Conservation (phyloP, 2,329 filamentous ascomycete species). For the Hypoxylon sp. region DNA sequence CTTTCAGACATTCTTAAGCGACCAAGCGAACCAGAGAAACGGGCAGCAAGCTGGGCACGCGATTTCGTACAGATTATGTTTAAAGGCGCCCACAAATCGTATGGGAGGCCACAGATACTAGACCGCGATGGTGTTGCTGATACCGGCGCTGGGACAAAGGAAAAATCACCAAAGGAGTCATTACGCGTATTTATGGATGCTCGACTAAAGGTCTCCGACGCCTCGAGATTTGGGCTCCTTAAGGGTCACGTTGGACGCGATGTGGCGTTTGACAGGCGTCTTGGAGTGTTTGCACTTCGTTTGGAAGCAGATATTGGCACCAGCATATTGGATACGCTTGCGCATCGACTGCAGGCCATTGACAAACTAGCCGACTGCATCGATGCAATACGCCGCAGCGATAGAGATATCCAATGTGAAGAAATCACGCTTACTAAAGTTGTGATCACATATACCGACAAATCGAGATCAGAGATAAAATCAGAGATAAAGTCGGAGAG, state of each 20-base stretch:
- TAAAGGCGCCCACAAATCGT: slow-evolving; percentile 56
- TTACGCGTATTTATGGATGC: slow-evolving; percentile 63
- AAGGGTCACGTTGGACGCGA: slow-evolving; percentile 68
- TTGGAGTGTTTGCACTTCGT: slow-evolving; percentile 72
- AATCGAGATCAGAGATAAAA: slow-evolving; percentile 38
- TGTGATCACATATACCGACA: slow-evolving; percentile 73
- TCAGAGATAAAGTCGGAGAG: slow-evolving; percentile 16
- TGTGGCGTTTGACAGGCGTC: slow-evolving; percentile 69
- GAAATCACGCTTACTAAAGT: slow-evolving; percentile 72
- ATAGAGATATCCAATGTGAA: slow-evolving; percentile 67
- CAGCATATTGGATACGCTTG: slow-evolving; percentile 69
- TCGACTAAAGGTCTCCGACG: slow-evolving; percentile 65
- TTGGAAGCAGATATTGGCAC: slow-evolving; percentile 69
- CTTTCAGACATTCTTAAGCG: slow-evolving; percentile 58
- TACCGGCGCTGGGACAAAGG: slow-evolving; percentile 9
- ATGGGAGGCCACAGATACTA: slow-evolving; percentile 15
- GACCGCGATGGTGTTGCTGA: slow-evolving; percentile 21
- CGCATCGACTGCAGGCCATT: slow-evolving; percentile 72
- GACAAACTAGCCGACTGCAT: slow-evolving; percentile 78
- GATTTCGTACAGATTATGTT: slow-evolving; percentile 71
- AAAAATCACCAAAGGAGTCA: slow-evolving; percentile 37
- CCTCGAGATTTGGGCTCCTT: slow-evolving; percentile 66
- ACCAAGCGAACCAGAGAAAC: slow-evolving; percentile 34
- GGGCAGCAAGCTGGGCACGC: slow-evolving; percentile 64
- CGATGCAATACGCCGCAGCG: slow-evolving; percentile 70